Conservation (phyloP, 179 eudicot species). For the Dionaea muscipula region DNA sequence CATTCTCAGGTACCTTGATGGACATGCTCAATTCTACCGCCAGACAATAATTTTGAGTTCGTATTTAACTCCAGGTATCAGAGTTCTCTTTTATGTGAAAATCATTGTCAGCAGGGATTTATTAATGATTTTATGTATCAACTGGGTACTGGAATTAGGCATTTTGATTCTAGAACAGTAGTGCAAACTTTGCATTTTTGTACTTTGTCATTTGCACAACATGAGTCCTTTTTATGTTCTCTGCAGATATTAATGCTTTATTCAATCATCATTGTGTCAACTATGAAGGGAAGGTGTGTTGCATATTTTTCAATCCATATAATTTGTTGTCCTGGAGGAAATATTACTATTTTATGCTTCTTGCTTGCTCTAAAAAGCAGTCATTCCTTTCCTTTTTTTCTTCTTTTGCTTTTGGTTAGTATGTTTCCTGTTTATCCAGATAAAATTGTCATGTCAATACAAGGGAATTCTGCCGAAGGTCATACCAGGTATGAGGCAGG, state of each 20-base stretch:
- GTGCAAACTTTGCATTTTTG: too few species aligned
- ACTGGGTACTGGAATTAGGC: not conserved
- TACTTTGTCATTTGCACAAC: too few species aligned
- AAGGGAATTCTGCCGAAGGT: slow-evolving; percentile 91
- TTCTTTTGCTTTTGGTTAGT: not conserved
- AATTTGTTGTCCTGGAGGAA: not conserved
- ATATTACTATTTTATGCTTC: not conserved
- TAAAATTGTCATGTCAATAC: slow-evolving; percentile 50
- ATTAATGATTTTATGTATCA: not conserved
- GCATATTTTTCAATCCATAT: not conserved
- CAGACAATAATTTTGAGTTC: slow-evolving; percentile 75
- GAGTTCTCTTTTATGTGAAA: not conserved
- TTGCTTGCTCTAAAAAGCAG: not conserved
- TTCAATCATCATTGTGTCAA: slow-evolving; percentile 25
- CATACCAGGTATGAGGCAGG: slow-evolving; percentile 69
- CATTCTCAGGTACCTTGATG: slow-evolving; percentile 63
- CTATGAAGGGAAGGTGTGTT: slow-evolving; percentile 76
- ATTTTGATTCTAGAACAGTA: too few species aligned
- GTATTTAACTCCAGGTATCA: slow-evolving; percentile 69
- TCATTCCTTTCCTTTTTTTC: not conserved
- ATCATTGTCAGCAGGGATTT: not conserved
- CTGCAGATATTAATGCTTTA: slow-evolving; percentile 9
- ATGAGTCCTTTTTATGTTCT: too few species aligned
- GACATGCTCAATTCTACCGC: slow-evolving; percentile 72
- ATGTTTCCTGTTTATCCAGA: slow-evolving; percentile 33